Base-by-base conservation (phyloP, 257 asterid species). In the Fraxinus anomala region DNA sequence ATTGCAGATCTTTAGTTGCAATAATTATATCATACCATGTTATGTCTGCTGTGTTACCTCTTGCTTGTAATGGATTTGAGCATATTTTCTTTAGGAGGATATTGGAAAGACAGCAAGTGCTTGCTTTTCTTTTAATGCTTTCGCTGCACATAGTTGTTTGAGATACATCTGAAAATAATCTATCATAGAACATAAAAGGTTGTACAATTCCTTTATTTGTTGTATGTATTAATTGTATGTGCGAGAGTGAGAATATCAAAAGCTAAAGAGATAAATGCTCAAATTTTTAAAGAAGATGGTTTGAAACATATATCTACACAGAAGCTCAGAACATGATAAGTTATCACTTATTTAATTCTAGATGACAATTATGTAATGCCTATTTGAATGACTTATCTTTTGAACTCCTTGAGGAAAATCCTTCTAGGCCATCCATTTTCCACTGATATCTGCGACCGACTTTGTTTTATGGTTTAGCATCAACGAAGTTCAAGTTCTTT, bases 121-220 rank as follows among this genome's bases (percentile, higher is more conserved):
- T 24, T 1, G 1, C 68, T 61, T 61, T 23, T 26, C 19, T 63
- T 63, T 63, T 63, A 63, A 63, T 63, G 33, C 69, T 63, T 63
- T 24, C 11, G 1, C 21, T 56, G 66, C 66, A 17, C 66, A n/a
- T 5, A 17, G 4, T 42, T 7, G 26, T 56, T 54, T n/a, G 66
- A 56, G 28, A 56, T 6, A 16, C 12, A 12, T 47, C 72, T 9
- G 42, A 70, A 61, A 65, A 70, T 70, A 31, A 44, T 75, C 74
- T 70, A 24, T 49, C 76, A 85, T 68, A 88, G 97, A 94, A 59
- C 14, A 59, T 59, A 2, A 23, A n/a, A 47, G 1, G 6, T 47
- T 14, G 59, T 47, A 5, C 2, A 2, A 47, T 47, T 47, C 59
- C 59, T 47, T 47, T 47, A 16, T 47, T 47, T 47, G 1, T 47